A percentile compares a stretch with the other conserved stretches of the same genome.
These are phyloP conservation scores for Hypoxylon sp. DNA, from an alignment of 2,329 filamentous ascomycete species.

Conservation along the genomic window DNA sequence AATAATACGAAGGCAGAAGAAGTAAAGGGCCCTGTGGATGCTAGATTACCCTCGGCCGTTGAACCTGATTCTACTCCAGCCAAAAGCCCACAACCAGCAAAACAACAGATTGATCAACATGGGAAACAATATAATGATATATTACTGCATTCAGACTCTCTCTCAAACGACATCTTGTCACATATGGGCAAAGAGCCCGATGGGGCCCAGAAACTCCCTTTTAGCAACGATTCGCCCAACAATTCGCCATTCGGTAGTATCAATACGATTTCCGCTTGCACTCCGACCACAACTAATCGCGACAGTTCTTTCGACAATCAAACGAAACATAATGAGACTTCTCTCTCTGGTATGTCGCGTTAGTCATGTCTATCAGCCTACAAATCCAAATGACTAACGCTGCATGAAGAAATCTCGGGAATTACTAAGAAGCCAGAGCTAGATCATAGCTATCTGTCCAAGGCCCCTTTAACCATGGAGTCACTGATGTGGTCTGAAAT, in stretches of 20 bases:
- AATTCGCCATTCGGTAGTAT: neutral
- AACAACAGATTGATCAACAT: neutral
- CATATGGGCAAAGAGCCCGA: neutral
- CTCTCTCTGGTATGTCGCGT: neutral
- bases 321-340: neutral
- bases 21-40: neutral
- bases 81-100: neutral
- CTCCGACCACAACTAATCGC: neutral
- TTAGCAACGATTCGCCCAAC: neutral
- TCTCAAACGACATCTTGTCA: neutral
- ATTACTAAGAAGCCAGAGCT: neutral
- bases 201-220: neutral
- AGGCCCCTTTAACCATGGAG: neutral
- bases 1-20: neutral
- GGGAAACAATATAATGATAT: neutral
- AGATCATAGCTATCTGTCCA: neutral
- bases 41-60: neutral
- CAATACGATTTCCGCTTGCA: neutral
- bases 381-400: neutral
- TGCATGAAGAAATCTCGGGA: neutral
- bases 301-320: neutral
- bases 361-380: neutral
- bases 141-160: neutral
- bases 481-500: neutral
- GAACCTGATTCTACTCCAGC: neutral